Evolutionary conservation across 495 filamentous ascomycete species (phyloP).

Genomic region (Penicillium cinerascens): DNA sequence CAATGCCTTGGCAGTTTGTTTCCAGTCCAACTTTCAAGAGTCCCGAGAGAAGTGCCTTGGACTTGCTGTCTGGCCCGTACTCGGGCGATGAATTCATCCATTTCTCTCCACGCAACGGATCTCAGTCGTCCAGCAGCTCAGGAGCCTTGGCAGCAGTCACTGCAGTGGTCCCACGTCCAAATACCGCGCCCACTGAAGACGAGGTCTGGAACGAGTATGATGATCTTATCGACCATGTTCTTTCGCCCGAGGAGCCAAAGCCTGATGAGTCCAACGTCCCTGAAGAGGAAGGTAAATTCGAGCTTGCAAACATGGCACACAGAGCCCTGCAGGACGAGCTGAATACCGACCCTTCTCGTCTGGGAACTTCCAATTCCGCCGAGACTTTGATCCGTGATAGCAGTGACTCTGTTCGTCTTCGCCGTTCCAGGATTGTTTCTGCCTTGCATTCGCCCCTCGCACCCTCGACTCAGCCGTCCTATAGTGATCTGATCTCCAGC

Average conservation of each 20-base stretch:
- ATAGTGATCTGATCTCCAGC: constrained; percentile 37
- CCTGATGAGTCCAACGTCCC: constrained; percentile 4
- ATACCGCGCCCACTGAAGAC: constrained; percentile 64
- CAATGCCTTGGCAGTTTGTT: constrained; percentile 20
- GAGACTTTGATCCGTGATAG: constrained; percentile 29
- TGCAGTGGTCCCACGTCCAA: constrained; percentile 57
- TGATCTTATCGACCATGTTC: constrained; percentile 75
- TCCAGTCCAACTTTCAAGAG: constrained; percentile 39
- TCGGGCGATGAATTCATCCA: constrained; percentile 59
- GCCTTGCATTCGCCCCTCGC: constrained; percentile 39
- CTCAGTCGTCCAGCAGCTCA: constrained; percentile 66
- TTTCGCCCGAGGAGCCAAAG: constrained; percentile 47
- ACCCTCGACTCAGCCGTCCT: constrained; percentile 40
- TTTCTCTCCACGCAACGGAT: constrained; percentile 69
- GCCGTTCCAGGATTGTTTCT: constrained; percentile 40
- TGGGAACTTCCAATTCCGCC: constrained; percentile 11
- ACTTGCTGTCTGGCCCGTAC: constrained; percentile 40
- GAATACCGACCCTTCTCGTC: constrained; percentile 12
- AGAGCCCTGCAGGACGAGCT: constrained; percentile 40
- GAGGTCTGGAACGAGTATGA: constrained; percentile 96
- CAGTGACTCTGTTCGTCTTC: constrained; percentile 34
- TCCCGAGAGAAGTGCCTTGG: constrained; percentile 32
- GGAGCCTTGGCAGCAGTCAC: constrained; percentile 57
- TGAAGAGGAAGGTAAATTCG: constrained; percentile 28
- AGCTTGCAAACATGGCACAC: constrained; percentile 40